phyloP scores from a whole-genome alignment of 768 basidiomycete genomes.

The Termitomyces sp. region DNA sequence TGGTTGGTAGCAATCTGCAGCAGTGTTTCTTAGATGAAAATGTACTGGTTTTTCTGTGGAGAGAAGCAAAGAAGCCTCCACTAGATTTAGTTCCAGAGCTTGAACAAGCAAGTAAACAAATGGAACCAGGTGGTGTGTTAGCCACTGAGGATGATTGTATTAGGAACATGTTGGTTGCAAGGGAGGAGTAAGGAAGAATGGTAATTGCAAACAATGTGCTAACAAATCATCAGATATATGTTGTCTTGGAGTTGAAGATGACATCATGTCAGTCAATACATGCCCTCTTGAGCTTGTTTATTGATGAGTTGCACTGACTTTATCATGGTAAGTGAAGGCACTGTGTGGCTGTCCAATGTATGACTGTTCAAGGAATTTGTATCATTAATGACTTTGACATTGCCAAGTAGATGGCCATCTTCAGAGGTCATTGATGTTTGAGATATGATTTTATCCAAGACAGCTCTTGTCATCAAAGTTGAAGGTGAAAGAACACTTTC shows the following conservation, averaged over 20 bases:
- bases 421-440: conserved; percentile 10
- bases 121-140: conserved; percentile 44
- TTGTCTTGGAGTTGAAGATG: conserved; percentile 13
- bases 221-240: conserved; percentile 17
- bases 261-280: conserved; percentile 12
- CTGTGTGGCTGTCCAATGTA: conserved; percentile 15
- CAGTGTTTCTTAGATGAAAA: conserved; percentile 22
- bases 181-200: conserved; percentile 71
- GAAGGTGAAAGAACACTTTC: conserved; percentile 64
- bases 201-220: conserved; percentile 15
- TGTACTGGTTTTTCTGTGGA: conserved; percentile 67
- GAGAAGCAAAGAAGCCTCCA: conserved; percentile 68
- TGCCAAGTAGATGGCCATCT: conserved; percentile 4
- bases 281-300: conserved; percentile 11
- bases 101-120: conserved; percentile 45
- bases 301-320: conserved; percentile 22
- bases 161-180: conserved; percentile 40
- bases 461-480: conserved; percentile 18
- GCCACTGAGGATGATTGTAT: conserved; percentile 30
- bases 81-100: conserved; percentile 36
- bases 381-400: background rate
- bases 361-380: conserved; percentile 5
- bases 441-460: conserved; percentile 9
- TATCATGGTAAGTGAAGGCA: conserved; percentile 36
- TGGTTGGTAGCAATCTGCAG: conserved; percentile 23